Evolutionary conservation across 768 basidiomycete genomes (phyloP).

Genomic region (Mycena kentingensis): DNA sequence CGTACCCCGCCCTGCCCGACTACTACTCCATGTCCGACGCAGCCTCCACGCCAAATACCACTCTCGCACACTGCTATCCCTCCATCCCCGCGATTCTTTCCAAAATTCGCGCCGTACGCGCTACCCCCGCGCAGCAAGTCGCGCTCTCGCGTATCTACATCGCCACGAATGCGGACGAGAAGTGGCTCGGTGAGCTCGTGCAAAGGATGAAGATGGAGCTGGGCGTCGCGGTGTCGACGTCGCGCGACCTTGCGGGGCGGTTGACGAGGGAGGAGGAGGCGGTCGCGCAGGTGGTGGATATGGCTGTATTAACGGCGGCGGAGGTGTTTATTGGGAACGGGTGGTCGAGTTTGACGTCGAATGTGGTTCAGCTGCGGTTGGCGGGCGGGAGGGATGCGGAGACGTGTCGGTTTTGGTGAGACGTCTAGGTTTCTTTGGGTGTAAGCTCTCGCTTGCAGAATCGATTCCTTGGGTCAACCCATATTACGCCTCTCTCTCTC

Average conservation of each 20-base stretch:
- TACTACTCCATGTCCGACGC: background rate
- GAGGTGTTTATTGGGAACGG: conserved; percentile 17
- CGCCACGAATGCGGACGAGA: conserved; percentile 7
- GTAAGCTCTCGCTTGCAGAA: too few relatives aligned
- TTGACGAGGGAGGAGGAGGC: conserved; percentile 6
- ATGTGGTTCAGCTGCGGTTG: conserved; percentile 13
- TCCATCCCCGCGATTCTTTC: background rate
- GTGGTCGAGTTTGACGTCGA: conserved; percentile 11
- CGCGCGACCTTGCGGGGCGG: background rate
- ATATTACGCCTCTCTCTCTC: too few relatives aligned
- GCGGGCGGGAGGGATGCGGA: conserved; percentile 4
- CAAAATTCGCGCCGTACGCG: background rate
- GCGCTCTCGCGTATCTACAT: background rate
- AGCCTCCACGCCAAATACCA: background rate
- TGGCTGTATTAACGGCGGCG: conserved; percentile 5
- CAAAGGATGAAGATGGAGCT: background rate
- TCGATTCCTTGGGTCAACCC: too few relatives aligned
- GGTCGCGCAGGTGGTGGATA: conserved; percentile 17
- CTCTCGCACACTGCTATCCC: conserved; percentile 14
- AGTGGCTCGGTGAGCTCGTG: background rate
- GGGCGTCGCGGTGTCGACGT: background rate
- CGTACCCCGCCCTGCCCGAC: conserved; percentile 10
- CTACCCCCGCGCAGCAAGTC: background rate
- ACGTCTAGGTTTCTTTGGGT: too few relatives aligned
- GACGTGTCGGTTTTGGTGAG: conserved; percentile 12